Conservation (phyloP, 2,329 filamentous ascomycete species). For the Clarireedia monteithiana region DNA sequence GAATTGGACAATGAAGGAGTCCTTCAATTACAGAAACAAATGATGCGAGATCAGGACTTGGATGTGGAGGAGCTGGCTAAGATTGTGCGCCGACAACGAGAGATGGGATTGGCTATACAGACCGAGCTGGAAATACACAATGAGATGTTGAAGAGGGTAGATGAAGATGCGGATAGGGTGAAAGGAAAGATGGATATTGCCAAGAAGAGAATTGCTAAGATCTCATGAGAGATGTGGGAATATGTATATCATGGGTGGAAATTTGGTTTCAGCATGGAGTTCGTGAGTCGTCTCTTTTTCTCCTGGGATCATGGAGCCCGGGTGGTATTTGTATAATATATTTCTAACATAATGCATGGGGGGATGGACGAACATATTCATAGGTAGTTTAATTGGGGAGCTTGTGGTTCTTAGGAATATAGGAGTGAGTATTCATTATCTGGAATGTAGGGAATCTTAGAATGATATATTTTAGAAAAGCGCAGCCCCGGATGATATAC, state of each 20-base stretch:
- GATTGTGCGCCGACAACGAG: conserved; percentile 64
- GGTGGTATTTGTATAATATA: not conserved
- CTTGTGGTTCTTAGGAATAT: not conserved
- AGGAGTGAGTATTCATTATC: not conserved
- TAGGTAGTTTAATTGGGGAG: not conserved
- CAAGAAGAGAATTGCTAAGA: conserved; percentile 63
- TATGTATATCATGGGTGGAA: not conserved
- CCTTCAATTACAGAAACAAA: conserved; percentile 62
- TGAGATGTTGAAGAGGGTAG: conserved; percentile 58
- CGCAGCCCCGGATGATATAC: no score
- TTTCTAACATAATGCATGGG: not conserved
- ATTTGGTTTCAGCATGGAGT: conserved; percentile 14
- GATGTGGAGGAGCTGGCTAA: conserved; percentile 61
- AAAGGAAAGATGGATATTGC: conserved; percentile 63
- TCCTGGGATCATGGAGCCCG: not conserved
- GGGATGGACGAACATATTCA: not conserved
- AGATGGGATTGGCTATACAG: conserved; percentile 71
- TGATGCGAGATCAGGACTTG: conserved; percentile 68
- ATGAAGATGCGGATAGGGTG: conserved; percentile 58
- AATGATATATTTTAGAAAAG: no score
- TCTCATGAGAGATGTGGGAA: conserved; percentile 29
- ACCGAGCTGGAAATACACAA: conserved; percentile 66
- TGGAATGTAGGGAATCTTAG: not conserved
- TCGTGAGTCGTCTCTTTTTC: not conserved
- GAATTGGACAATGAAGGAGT: conserved; percentile 72